Percentiles rank a stretch among this genome's conserved stretches.
Conservation (phyloP, 2,329 filamentous ascomycete species). For the Exophiala viscosa region DNA sequence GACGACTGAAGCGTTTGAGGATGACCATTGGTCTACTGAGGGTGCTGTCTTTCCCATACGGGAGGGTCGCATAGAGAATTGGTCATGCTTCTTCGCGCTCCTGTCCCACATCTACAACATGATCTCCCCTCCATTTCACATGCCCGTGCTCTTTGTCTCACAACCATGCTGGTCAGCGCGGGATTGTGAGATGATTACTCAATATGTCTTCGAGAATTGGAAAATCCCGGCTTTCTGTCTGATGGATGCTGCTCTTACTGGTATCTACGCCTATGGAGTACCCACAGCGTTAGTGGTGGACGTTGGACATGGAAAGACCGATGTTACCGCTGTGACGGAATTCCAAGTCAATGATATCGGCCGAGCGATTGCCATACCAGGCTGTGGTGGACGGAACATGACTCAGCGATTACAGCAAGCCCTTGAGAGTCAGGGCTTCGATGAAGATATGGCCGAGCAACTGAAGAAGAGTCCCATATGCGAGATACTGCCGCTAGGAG, state of each 20-base stretch:
- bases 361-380: conserved; percentile 56
- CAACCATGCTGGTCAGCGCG: conserved; percentile 87
- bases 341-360: conserved; percentile 69
- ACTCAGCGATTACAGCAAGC: conserved; percentile 69
- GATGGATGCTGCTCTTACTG: conserved; percentile 82
- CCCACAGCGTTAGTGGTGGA: conserved; percentile 82
- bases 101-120: conserved; percentile 87
- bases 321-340: conserved; percentile 85
- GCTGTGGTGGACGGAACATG: conserved; percentile 84
- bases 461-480: conserved; percentile 61
- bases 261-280: conserved; percentile 75
- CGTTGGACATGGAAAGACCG: conserved; percentile 86
- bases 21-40: conserved; percentile 82
- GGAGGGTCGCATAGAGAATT: conserved; percentile 80
- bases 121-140: conserved; percentile 88
- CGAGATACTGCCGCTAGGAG: conserved; percentile 56
- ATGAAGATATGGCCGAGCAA: conserved; percentile 62
- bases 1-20: conserved; percentile 65
- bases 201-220: conserved; percentile 96
- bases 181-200: conserved; percentile 81
- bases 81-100: conserved; percentile 89
- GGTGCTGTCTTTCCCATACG: conserved; percentile 83
- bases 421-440: conserved; percentile 56
- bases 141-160: conserved; percentile 83
- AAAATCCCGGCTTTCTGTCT: conserved; percentile 88